Percentiles rank a stretch among this genome's conserved stretches.
Evolutionary conservation across 1,284 basidiomycete species (phyloP).

Genomic region (Tilletia indica): DNA sequence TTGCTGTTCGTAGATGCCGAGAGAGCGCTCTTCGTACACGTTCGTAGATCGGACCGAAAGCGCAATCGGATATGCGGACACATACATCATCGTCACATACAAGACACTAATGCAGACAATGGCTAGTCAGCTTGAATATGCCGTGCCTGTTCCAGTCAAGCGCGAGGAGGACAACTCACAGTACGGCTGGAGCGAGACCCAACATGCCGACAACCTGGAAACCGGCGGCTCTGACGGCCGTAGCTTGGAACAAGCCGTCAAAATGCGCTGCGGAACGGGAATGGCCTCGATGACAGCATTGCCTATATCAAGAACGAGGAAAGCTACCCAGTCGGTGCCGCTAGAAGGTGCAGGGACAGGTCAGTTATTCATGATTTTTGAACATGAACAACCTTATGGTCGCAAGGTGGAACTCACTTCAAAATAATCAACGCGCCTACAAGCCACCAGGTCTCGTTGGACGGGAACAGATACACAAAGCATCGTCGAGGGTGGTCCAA

Average conservation of each 20-base stretch:
- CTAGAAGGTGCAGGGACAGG: constrained; percentile 56
- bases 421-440: constrained; percentile 67
- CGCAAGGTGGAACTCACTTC: constrained; percentile 62
- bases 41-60: constrained; percentile 88
- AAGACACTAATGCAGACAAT: constrained; percentile 58
- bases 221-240: constrained; percentile 80
- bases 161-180: constrained; percentile 59
- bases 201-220: constrained; percentile 74
- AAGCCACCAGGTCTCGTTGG: constrained; percentile 86
- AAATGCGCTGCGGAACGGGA: constrained; percentile 62
- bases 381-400: too few relatives aligned
- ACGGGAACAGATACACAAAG: constrained; percentile 91
- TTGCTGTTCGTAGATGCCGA: constrained; percentile 44
- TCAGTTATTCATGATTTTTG: too few relatives aligned
- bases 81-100: constrained; percentile 68
- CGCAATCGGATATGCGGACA: constrained; percentile 60
- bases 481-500: constrained; percentile 92
- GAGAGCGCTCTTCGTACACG: constrained; percentile 80
- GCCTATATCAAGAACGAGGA: constrained; percentile 83
- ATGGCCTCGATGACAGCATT: constrained; percentile 71
- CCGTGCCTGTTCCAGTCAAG: neutral
- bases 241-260: constrained; percentile 57
- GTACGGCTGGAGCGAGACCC: constrained; percentile 74
- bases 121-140: neutral
- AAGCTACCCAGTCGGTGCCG: constrained; percentile 79